Evolutionary conservation across 768 basidiomycete species (phyloP), one percentile per base, ranked within the genome.

Genomic region (Lactarius psammicola): DNA sequence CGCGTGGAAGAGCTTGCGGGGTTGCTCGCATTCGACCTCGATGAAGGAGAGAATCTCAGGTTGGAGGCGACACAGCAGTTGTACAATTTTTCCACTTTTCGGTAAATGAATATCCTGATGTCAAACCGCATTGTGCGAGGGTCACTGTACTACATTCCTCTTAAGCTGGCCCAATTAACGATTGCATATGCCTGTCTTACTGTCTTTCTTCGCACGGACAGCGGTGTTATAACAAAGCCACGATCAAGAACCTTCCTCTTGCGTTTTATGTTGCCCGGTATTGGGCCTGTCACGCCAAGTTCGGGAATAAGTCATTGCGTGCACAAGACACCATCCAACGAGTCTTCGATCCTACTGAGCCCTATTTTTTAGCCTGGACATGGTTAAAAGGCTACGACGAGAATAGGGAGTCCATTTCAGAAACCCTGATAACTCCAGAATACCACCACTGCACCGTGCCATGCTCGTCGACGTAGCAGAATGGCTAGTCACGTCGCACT

Each of bases 171-270:
- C 0, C 63, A 59, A 34, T 15, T 28, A 9, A 31, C 44, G 20
- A 20, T 65, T 10, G 8, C 64, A 1, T 51, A 42, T 23, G 38
- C 18, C 1, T 64, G 63, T 30, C 44, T 63, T n/a, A 34, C 34
- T 0, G 7, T 59, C 20, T 18, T 59, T 1, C 49, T 64, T 17
- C 46, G 4, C 34, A 42, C 4, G 58, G 57, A 59, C 26, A 40
- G 30, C 31, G 9, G n/a, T n/a, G n/a, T n/a, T n/a, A n/a, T n/a
- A n/a, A n/a, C n/a, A n/a, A n/a, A n/a, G n/a, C n/a, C n/a, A n/a
- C n/a, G n/a, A n/a, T n/a, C n/a, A n/a, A n/a, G n/a, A n/a, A n/a
- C n/a, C n/a, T n/a, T n/a, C n/a, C n/a, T n/a, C n/a, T n/a, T n/a
- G n/a, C n/a, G n/a, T n/a, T n/a, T n/a, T n/a, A n/a, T n/a, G n/a